A percentile compares a stretch with the other conserved stretches of the same genome.
Evolutionary conservation across 192 early-diverging fungal genomes (phyloP).

Genomic region (Phycomyces nitens): DNA sequence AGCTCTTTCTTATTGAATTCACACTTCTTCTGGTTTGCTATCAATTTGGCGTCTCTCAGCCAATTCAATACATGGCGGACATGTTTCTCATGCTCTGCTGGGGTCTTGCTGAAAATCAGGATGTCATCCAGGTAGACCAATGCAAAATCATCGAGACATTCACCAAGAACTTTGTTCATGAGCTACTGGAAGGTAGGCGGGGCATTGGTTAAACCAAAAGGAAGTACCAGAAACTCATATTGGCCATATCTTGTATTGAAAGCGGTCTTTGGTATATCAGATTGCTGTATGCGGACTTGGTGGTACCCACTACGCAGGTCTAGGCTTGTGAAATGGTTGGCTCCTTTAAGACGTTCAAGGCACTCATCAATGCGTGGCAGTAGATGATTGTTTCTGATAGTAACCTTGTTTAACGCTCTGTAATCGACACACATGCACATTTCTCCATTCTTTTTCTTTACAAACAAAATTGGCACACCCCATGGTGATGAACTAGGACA

Average conservation of each 20-base stretch:
- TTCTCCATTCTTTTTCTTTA: conserved; percentile 47
- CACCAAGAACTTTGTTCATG: conserved; percentile 8
- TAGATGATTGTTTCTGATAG: conserved; percentile 48
- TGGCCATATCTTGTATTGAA: conserved; percentile 23
- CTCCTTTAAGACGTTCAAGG: conserved; percentile 33
- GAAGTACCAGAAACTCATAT: conserved; percentile 19
- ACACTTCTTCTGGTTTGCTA: conserved; percentile 11
- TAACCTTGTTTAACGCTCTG: conserved; percentile 48
- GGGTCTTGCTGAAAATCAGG: conserved; percentile 29
- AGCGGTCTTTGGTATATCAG: conserved; percentile 37
- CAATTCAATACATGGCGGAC: conserved; percentile 7
- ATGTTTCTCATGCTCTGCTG: conserved; percentile 34
- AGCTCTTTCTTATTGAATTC: conserved; percentile 5
- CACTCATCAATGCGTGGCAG: conserved; percentile 49
- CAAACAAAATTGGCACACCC: conserved; percentile 43
- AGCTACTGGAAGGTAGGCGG: conserved; percentile 17
- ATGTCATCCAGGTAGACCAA: conserved; percentile 47
- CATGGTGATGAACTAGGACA: conserved; percentile 32
- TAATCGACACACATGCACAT: conserved; percentile 51
- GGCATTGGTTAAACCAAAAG: conserved; percentile 33
- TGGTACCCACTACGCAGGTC: conserved; percentile 44
- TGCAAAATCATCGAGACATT: conserved; percentile 9
- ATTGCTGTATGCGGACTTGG: conserved; percentile 34
- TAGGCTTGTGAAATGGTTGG: conserved; percentile 40
- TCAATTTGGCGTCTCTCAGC: conserved; percentile 6